phyloP scores from a whole-genome alignment of 2,329 filamentous ascomycete genomes.

The Magnaporthiopsis poae region DNA sequence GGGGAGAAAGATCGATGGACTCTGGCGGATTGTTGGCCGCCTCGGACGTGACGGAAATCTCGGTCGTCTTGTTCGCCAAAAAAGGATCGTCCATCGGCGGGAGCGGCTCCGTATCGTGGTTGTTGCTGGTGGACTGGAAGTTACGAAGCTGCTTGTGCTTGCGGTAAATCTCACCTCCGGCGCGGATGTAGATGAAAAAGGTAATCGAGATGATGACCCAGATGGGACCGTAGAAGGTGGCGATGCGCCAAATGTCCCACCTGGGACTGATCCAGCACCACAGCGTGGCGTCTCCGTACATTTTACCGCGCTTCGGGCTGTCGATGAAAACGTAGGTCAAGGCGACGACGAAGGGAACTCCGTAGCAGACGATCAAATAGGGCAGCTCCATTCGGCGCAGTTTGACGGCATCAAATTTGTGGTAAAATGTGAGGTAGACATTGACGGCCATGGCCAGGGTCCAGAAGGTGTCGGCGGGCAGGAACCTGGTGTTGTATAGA shows the following conservation, averaged over 20 bases:
- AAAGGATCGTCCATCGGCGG: constrained; percentile 34
- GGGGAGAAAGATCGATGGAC: constrained; percentile 23
- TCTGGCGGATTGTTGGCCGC: constrained; percentile 19
- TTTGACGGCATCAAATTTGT: constrained; percentile 55
- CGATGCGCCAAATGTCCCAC: constrained; percentile 64
- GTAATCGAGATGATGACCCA: constrained; percentile 56
- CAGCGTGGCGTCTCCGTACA: constrained; percentile 66
- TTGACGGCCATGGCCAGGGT: constrained; percentile 75
- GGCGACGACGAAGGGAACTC: constrained; percentile 59
- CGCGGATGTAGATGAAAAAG: constrained; percentile 54
- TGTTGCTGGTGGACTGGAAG: constrained; percentile 36
- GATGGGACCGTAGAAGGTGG: constrained; percentile 63
- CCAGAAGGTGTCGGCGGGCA: constrained; percentile 68
- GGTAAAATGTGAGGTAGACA: constrained; percentile 72
- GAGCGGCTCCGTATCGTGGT: constrained; percentile 30
- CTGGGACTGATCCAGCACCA: constrained; percentile 69
- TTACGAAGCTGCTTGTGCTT: constrained; percentile 53
- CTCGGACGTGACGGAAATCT: constrained; percentile 54
- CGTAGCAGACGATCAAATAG: constrained; percentile 63
- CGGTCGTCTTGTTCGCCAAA: constrained; percentile 46
- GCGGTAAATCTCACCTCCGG: constrained; percentile 57
- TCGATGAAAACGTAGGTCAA: constrained; percentile 58
- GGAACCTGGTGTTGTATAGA: constrained; percentile 47
- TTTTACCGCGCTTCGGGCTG: constrained; percentile 33
- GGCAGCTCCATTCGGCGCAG: constrained; percentile 60